Percentiles rank a stretch among this genome's conserved stretches.
These are phyloP conservation scores for Pterocarpus santalinus DNA, from an alignment of 306 rosid genomes.

Conservation along the genomic window DNA sequence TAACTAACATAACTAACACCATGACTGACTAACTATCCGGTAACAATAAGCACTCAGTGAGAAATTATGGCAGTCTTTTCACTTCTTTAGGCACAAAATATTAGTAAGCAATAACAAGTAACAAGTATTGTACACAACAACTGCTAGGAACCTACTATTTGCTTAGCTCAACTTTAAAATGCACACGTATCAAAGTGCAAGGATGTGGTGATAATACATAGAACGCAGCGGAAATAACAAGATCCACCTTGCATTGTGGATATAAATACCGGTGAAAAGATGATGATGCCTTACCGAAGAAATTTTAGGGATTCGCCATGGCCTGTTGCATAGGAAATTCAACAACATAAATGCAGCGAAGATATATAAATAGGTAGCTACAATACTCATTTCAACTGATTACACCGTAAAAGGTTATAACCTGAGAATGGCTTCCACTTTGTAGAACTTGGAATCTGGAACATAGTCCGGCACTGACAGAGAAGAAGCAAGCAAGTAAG, in stretches of 20 bases:
- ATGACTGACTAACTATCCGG: no score
- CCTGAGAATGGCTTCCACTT: conserved; percentile 96
- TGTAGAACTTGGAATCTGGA: conserved; percentile 82
- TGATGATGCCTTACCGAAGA: conserved; percentile 74
- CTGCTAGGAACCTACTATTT: background rate
- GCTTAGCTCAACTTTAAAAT: background rate
- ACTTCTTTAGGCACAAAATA: background rate
- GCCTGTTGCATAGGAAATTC: conserved; percentile 66
- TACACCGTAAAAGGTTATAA: conserved; percentile 28
- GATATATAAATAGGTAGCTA: conserved; percentile 11
- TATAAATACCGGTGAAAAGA: conserved; percentile 3
- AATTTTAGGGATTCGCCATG: conserved; percentile 81
- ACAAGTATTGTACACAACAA: conserved; percentile 13
- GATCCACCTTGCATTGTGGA: background rate
- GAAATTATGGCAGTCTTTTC: conserved; percentile 4
- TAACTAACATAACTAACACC: no score
- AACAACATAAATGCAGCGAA: conserved; percentile 50
- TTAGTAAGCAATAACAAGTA: conserved; percentile 9
- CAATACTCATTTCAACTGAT: conserved; percentile 27
- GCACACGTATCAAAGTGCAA: conserved; percentile 17
- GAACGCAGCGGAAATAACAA: background rate
- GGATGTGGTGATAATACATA: background rate
- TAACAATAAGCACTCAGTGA: background rate
- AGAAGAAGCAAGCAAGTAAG: background rate
- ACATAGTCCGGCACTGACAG: conserved; percentile 53